Evolutionary conservation across 495 filamentous ascomycete species (phyloP).

Genomic region (Neurospora cerealis): DNA sequence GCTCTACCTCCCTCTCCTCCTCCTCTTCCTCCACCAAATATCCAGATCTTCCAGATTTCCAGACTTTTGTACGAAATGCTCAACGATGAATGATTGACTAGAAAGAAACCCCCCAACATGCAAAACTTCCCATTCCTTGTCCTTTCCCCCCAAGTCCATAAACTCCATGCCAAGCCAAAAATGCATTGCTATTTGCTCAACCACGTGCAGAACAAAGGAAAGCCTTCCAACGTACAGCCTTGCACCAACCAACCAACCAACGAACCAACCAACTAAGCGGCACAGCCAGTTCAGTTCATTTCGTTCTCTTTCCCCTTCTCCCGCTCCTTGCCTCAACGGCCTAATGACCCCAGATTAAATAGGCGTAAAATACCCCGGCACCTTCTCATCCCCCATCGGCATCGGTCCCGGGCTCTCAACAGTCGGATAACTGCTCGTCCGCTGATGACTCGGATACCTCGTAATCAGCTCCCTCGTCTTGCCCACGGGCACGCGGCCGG

Average conservation of each 20-base stretch:
- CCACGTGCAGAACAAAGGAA: not conserved
- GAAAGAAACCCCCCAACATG: not conserved
- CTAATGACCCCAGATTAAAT: not conserved
- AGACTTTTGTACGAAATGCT: not conserved
- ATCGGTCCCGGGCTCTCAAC: slow-evolving; percentile 1
- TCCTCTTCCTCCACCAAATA: not conserved
- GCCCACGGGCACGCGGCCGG: slow-evolving; percentile 14
- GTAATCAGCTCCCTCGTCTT: slow-evolving; percentile 3
- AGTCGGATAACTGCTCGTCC: slow-evolving; percentile 24
- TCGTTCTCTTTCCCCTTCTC: not conserved
- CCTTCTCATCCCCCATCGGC: not conserved
- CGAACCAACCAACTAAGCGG: not conserved
- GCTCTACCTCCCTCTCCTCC: too few species aligned
- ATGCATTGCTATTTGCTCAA: not conserved
- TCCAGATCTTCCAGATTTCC: not conserved
- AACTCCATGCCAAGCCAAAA: not conserved
- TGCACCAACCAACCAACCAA: too few species aligned
- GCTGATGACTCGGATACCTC: slow-evolving; percentile 14
- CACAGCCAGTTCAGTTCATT: not conserved
- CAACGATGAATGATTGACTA: not conserved
- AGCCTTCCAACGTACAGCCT: not conserved
- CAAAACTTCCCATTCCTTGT: not conserved
- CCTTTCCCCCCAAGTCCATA: not conserved
- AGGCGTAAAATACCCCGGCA: not conserved
- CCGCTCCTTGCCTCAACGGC: too few species aligned